Evolutionary conservation across 768 basidiomycete species (phyloP), one percentile per base, ranked within the genome.

Genomic region (Boletus sensibilis): DNA sequence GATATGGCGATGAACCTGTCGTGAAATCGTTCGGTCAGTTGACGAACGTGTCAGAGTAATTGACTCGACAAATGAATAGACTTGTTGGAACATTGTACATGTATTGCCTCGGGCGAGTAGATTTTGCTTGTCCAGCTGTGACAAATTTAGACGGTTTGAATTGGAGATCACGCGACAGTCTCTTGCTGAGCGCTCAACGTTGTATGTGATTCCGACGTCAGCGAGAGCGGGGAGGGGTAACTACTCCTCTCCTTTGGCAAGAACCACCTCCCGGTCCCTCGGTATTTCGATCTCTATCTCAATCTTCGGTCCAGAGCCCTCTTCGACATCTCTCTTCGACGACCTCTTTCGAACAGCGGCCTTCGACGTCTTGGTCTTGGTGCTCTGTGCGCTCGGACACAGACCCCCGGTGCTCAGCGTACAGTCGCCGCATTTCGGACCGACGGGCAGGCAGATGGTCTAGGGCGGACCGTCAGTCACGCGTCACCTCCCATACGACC

Each of bases 381-480:
- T 61, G 53, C 37, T 62, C 64, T 70, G 71, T 6, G 83, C 86
- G 52, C 90, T 90, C 0, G 90, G 90, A 64, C 90, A 92, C 1
- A 88, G 76, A 0, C 75, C 79, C 11, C 73, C 74, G 0, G 69
- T 57, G 58, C 80, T 82, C 46, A 92, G 72, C 11, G 79, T 76
- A 65, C 90, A 92, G 5, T 76, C 68, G 39, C 82, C 82, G 56
- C 90, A 92, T 45, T 79, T 78, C 1, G 90, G 88, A 2, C 77
- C 76, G 7, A 86, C 76, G 7, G 90, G 85, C 2, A 83, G 69
- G 55, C 90, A 92, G 0, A 91, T 75, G 0, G 80, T 82, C 89
- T 91, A 35, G 11, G 57, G 8, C 1, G 23, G 11, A 16, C 5
- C 2, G 31, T 53, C 31, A 49, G 29, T 20, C 20, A 39, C 40